Base-by-base conservation (phyloP, 352 stramenopile genomes). In the Pythium vanterpoolii region DNA sequence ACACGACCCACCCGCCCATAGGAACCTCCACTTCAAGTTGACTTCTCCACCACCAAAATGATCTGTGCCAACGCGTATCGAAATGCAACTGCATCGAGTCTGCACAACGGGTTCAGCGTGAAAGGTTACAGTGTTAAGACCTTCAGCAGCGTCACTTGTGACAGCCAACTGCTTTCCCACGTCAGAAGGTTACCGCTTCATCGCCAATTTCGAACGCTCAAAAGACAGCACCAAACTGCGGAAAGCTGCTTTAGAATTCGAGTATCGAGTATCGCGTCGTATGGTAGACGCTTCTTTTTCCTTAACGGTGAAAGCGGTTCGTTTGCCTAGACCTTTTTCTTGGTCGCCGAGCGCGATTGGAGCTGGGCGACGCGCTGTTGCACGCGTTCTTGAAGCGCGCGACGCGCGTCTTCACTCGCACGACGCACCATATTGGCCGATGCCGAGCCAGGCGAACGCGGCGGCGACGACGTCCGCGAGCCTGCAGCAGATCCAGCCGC, bases 341-440 rank as follows among this genome's bases (percentile, higher is more conserved):
- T n/a, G n/a, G n/a, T n/a, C n/a, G n/a, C n/a, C n/a, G n/a, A n/a
- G n/a, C n/a, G n/a, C n/a, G n/a, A n/a, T 8, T 60, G 48, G 19
- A 93, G 76, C 46, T 86, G 77, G 1, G 79, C 72, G 62, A 93
- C 87, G 21, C 83, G 83, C 38, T 71, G 64, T 49, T 87, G 60
- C 18, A 89, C 73, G 21, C 80, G 80, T 27, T 77, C 66, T 30
- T 86, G 62, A 62, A 90, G 80, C 7, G 64, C 68, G 39, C 62
- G 76, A 9, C 68, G 73, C 14, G 77, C 78, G 30, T 80, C 60
- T 31, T 65, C 64, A 46, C 89, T 89, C 40, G 83, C 83, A 44
- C 73, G 55, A 1, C 74, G 71, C 26, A 92, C 55, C 6, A 26
- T 14, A 18, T 56, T 44, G 16, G 57, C 61, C 19, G 23, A 26